phyloP scores from a whole-genome alignment of 768 basidiomycete genomes.

The Podaxis sp. region DNA sequence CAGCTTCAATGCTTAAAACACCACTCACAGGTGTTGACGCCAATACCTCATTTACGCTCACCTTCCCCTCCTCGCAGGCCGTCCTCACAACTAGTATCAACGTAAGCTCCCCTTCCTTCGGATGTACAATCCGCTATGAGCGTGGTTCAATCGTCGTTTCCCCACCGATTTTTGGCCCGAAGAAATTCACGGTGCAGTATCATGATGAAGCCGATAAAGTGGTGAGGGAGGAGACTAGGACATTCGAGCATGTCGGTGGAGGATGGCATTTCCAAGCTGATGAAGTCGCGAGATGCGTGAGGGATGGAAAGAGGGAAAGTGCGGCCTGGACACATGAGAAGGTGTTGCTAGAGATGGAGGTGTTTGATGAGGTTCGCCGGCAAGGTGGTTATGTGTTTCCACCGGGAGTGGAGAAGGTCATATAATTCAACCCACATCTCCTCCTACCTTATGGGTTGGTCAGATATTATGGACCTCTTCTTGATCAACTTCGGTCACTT shows the following conservation, averaged over 20 bases:
- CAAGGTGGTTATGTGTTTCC: conserved; percentile 67
- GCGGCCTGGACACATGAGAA: conserved; percentile 73
- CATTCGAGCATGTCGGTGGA: conserved; percentile 55
- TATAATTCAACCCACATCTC: conserved; percentile 6
- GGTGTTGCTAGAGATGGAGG: conserved; percentile 74
- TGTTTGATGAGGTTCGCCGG: conserved; percentile 81
- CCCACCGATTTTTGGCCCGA: conserved; percentile 63
- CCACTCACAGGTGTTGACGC: conserved; percentile 75
- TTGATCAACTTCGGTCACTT: not conserved
- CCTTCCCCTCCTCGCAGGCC: conserved; percentile 70
- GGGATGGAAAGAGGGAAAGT: conserved; percentile 72
- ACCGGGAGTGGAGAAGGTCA: conserved; percentile 55
- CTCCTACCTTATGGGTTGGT: not conserved
- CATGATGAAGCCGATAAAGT: conserved; percentile 35
- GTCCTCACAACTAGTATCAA: conserved; percentile 69
- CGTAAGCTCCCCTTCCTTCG: conserved; percentile 37
- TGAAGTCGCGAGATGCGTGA: conserved; percentile 75
- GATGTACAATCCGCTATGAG: conserved; percentile 70
- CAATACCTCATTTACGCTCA: conserved; percentile 70
- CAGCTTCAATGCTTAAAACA: conserved; percentile 73
- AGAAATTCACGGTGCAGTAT: conserved; percentile 62
- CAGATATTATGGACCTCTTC: not conserved
- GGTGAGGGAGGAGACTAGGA: conserved; percentile 50
- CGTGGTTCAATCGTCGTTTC: conserved; percentile 63
- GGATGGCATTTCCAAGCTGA: conserved; percentile 89